phyloP scores from a whole-genome alignment of 495 filamentous ascomycete genomes.

The Jackrogersella minutella region DNA sequence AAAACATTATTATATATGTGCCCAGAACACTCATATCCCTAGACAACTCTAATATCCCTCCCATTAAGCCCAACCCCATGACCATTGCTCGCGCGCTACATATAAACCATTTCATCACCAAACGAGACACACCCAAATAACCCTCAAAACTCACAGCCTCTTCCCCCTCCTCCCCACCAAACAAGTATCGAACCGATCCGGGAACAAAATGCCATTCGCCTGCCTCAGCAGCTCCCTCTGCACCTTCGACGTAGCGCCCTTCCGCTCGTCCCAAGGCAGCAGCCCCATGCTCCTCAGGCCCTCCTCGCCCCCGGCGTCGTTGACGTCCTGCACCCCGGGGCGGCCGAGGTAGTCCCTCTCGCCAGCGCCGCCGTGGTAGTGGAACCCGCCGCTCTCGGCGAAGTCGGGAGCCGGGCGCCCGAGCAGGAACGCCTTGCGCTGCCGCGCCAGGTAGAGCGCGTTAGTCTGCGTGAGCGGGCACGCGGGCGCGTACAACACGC shows the following conservation, averaged over 20 bases:
- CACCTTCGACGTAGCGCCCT: neutral
- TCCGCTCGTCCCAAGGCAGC: slow-evolving; percentile 48
- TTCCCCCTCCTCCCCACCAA: slow-evolving; percentile 19
- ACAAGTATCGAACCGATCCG: slow-evolving; percentile 51
- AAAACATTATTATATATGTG: neutral
- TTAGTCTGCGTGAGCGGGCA: slow-evolving; percentile 84
- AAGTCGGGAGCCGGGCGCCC: slow-evolving; percentile 76
- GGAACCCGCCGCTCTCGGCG: slow-evolving; percentile 44
- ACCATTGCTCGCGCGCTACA: neutral
- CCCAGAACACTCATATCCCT: neutral
- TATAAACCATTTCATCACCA: neutral
- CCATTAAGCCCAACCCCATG: too few species aligned
- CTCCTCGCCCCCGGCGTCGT: slow-evolving; percentile 53
- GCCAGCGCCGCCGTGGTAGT: slow-evolving; percentile 41
- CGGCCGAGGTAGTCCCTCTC: slow-evolving; percentile 60
- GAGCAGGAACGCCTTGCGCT: slow-evolving; percentile 70
- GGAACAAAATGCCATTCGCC: slow-evolving; percentile 57
- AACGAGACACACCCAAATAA: too few species aligned
- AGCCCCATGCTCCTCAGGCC: slow-evolving; percentile 60
- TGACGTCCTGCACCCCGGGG: slow-evolving; percentile 59
- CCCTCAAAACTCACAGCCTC: neutral
- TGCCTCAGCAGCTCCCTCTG: slow-evolving; percentile 47
- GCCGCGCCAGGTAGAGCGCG: slow-evolving; percentile 73
- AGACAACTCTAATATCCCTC: neutral
- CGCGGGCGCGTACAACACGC: slow-evolving; percentile 78